Evolutionary conservation across 352 stramenopile species (phyloP).

Genomic region (Aphanomyces cochlioides): DNA sequence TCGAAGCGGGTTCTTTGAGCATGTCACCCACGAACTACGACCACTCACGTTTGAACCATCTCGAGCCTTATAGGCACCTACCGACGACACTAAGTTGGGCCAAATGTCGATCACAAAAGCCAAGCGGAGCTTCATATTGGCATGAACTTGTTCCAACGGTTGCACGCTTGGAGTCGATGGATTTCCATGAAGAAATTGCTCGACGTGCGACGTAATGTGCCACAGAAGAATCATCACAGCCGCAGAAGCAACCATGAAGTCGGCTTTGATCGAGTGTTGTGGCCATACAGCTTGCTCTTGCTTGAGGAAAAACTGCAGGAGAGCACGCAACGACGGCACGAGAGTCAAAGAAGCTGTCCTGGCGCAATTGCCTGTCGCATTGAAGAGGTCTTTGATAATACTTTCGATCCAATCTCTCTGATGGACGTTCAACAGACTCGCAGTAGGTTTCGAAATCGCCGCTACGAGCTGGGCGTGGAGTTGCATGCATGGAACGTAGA

Average conservation of each 20-base stretch:
- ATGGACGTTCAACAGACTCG: background rate
- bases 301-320: background rate
- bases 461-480: background rate
- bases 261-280: background rate
- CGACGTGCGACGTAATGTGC: conserved; percentile 2
- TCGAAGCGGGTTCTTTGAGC: background rate
- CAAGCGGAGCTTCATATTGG: conserved; percentile 21
- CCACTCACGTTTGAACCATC: background rate
- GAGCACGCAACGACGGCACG: background rate
- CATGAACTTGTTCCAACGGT: conserved; percentile 15
- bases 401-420: background rate
- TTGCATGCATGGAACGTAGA: conserved; percentile 2
- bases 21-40: background rate
- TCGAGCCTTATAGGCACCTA: background rate
- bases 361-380: background rate
- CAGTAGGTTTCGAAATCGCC: background rate
- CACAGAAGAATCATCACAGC: background rate
- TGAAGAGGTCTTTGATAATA: background rate
- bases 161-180: background rate
- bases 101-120: conserved; percentile 16
- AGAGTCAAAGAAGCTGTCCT: background rate
- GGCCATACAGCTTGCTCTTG: conserved; percentile 7
- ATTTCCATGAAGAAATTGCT: background rate
- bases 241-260: background rate
- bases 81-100: background rate